phyloP scores from a whole-genome alignment of 139 green algal species.

The Pseudopediastrum boryanum region DNA sequence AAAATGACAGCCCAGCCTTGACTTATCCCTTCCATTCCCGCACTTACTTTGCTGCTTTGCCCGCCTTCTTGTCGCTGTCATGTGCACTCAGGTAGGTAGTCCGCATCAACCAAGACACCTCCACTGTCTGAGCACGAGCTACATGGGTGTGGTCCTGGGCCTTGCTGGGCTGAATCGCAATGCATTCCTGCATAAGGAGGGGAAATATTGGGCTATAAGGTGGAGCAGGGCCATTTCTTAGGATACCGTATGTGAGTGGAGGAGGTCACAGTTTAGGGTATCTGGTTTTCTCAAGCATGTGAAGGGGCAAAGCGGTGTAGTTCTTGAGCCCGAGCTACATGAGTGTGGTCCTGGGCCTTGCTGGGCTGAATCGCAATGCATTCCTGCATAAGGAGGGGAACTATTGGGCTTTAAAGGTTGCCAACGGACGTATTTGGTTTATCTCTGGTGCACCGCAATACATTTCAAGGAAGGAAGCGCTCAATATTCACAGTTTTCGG shows the following conservation, averaged over 20 bases:
- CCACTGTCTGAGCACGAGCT: not conserved
- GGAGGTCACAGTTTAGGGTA: too few species aligned
- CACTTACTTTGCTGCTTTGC: conserved; percentile 28
- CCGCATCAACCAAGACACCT: conserved; percentile 71
- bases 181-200: not conserved
- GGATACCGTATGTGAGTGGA: too few species aligned
- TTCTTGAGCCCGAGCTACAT: not conserved
- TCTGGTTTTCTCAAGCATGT: too few species aligned
- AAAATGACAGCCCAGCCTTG: not conserved
- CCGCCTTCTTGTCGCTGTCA: too few species aligned
- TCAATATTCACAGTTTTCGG: too few species aligned
- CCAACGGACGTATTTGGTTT: too few species aligned
- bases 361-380: not conserved
- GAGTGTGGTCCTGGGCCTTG: not conserved
- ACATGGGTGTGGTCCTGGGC: too few species aligned
- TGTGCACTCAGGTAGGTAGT: conserved; percentile 77
- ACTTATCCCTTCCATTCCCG: not conserved
- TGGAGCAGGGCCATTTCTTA: too few species aligned
- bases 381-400: not conserved
- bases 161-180: not conserved
- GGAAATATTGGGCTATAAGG: not conserved
- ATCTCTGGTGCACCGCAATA: too few species aligned
- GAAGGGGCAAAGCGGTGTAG: too few species aligned
- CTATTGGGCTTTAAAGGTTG: too few species aligned
- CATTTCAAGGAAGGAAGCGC: too few species aligned